Evolutionary conservation across 2,329 filamentous ascomycete genomes (phyloP), one percentile per base, ranked within the genome.

Genomic region (Endoconidiophora laricicola): DNA sequence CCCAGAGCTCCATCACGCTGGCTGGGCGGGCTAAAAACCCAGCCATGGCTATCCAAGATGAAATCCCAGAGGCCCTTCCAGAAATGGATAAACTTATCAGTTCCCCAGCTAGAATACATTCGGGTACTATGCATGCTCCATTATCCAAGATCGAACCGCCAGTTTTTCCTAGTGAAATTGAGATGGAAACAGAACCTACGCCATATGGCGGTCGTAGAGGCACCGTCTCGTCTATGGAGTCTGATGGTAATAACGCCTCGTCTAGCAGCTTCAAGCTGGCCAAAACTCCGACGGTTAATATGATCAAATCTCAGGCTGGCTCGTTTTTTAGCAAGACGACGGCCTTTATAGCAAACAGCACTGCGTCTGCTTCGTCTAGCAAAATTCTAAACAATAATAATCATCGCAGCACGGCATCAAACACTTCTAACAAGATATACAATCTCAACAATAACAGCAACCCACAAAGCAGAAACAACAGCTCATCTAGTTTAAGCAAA

Each of bases 401-500:
- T n/a, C 56, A 59, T 18, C 33, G 29, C 29, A 12, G 7, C 29
- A 48, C 46, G 14, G 18, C 46, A 22, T 39, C 46, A 6, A 49
- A 36, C 33, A 16, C 29, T 23, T 43, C 47, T 16, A 42, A 42
- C 10, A 49, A 33, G n/a, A 24, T 49, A 22, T 36, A 24, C 24
- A 46, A 20, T 26, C 23, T 23, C 42, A 50, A 50, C 24, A 46
- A 40, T 29, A 40, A 42, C 26, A 58, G 59, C 16, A 56, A 60
- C 20, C 24, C 23, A 14, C 24, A 37, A 18, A 24, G 29, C 14
- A 26, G 5, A 9, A 46, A 18, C 16, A 36, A 38, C 18, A 47
- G 45, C 18, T 16, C 43, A 6, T 33, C 26, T 16, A 45, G 36
- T 29, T 7, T 45, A 3, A 38, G 29, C 23, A 26, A 29, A 18